phyloP scores from a whole-genome alignment of 2,329 filamentous ascomycete species.

The Xylariaceae sp. region DNA sequence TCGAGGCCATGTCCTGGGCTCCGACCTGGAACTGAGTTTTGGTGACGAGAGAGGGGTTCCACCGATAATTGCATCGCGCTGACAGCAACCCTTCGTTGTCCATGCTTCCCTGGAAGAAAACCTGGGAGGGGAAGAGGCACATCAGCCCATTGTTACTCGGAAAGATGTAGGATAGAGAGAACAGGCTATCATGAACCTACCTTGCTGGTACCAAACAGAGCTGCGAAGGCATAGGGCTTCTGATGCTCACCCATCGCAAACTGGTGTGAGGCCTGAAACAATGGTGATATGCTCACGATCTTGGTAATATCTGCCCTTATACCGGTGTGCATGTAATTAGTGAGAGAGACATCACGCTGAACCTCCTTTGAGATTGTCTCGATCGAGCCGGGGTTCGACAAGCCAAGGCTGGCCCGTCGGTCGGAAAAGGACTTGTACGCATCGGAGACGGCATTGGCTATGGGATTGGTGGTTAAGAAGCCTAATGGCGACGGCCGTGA shows the following conservation, averaged over 20 bases:
- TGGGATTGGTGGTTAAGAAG: slow-evolving; percentile 74
- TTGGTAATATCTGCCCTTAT: slow-evolving; percentile 96
- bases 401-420: slow-evolving; percentile 81
- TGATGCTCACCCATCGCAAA: slow-evolving; percentile 92
- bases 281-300: slow-evolving; percentile 87
- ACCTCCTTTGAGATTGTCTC: slow-evolving; percentile 91
- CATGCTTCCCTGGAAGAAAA: slow-evolving; percentile 93
- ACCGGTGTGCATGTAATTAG: slow-evolving; percentile 95
- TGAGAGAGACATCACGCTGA: slow-evolving; percentile 93
- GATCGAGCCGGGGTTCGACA: slow-evolving; percentile 89
- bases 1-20: slow-evolving; percentile 83
- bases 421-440: slow-evolving; percentile 81
- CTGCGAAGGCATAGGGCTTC: slow-evolving; percentile 93
- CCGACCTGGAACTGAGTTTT: slow-evolving; percentile 87
- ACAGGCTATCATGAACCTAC: slow-evolving; percentile 53
- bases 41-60: slow-evolving; percentile 76
- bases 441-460: slow-evolving; percentile 71
- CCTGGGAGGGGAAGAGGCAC: slow-evolving; percentile 51
- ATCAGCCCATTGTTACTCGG: slow-evolving; percentile 2
- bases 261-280: slow-evolving; percentile 97
- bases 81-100: slow-evolving; percentile 90
- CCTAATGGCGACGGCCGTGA: slow-evolving; percentile 54
- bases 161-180: slow-evolving; percentile 5
- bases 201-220: slow-evolving; percentile 90
- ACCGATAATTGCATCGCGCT: slow-evolving; percentile 91